Conservation (phyloP, 2,329 filamentous ascomycete species). For the Parastagonospora avenae region DNA sequence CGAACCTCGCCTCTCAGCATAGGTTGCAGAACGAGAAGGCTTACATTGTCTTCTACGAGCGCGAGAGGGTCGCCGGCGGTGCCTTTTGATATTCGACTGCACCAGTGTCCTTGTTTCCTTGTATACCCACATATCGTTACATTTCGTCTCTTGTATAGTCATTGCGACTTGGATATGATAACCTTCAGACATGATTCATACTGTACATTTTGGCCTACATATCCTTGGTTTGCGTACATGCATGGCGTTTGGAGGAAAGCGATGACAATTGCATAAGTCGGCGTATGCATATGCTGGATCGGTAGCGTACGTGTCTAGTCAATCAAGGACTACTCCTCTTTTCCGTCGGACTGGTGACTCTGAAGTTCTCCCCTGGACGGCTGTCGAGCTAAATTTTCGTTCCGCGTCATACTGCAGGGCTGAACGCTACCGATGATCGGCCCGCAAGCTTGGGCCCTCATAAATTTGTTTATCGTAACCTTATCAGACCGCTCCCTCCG, state of each 20-base stretch:
- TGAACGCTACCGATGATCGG: constrained; percentile 24
- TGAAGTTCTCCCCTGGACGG: not conserved
- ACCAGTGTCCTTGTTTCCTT: not conserved
- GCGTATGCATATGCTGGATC: not conserved
- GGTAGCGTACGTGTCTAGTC: not conserved
- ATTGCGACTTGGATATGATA: not conserved
- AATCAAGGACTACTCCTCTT: not conserved
- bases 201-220: not conserved
- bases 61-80: constrained; percentile 41
- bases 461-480: constrained; percentile 18
- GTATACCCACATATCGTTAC: constrained; percentile 1
- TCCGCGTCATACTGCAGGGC: not conserved
- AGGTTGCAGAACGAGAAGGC: constrained; percentile 66
- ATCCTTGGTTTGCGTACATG: not conserved
- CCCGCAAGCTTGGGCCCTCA: constrained; percentile 20
- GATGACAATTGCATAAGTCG: not conserved
- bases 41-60: constrained; percentile 69
- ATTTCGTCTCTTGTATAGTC: not conserved
- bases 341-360: not conserved
- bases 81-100: constrained; percentile 18
- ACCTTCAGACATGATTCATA: not conserved
- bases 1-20: constrained; percentile 53
- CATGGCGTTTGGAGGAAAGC: not conserved
- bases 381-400: no score
- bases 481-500: constrained; percentile 22